Conservation (phyloP, 2,329 filamentous ascomycete species). For the Davidsoniella australis region DNA sequence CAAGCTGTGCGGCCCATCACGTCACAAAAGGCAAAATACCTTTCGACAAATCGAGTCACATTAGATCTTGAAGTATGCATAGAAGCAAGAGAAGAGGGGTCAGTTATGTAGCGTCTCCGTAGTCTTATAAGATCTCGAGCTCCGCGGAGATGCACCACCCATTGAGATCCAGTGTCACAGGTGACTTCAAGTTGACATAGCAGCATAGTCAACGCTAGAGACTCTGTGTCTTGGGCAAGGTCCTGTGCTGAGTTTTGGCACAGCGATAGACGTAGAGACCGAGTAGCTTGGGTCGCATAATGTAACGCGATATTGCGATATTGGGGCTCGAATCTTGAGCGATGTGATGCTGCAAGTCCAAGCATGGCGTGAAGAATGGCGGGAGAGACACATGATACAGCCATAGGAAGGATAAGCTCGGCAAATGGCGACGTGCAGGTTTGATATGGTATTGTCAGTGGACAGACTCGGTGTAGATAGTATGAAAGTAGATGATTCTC, state of each 20-base stretch:
- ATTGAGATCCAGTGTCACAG: conserved; percentile 24
- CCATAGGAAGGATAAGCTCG: conserved; percentile 12
- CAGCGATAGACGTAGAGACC: conserved; percentile 10
- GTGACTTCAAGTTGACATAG: conserved; percentile 14
- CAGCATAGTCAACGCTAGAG: conserved; percentile 14
- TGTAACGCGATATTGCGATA: conserved; percentile 10
- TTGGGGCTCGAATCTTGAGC: conserved; percentile 9
- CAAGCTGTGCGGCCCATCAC: conserved; percentile 29
- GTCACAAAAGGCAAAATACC: conserved; percentile 29
- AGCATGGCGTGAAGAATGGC: conserved; percentile 13
- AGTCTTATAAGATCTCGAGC: conserved; percentile 25
- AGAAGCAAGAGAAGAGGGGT: conserved; percentile 12
- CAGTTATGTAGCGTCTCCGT: conserved; percentile 10
- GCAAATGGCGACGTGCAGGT: conserved; percentile 12
- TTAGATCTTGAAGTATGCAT: background rate
- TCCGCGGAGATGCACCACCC: conserved; percentile 26
- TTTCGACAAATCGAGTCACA: conserved; percentile 19
- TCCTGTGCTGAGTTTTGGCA: conserved; percentile 6
- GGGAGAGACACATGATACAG: conserved; percentile 12
- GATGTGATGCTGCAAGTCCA: conserved; percentile 13
- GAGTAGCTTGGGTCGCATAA: conserved; percentile 14
- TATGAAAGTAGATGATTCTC: conserved; percentile 12
- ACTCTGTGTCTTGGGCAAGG: conserved; percentile 12
- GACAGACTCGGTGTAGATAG: conserved; percentile 13
- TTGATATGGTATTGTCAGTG: conserved; percentile 12